Evolutionary conservation across 805 yeast genomes (phyloP).

Genomic region (Danielozyma ontarioensis): DNA sequence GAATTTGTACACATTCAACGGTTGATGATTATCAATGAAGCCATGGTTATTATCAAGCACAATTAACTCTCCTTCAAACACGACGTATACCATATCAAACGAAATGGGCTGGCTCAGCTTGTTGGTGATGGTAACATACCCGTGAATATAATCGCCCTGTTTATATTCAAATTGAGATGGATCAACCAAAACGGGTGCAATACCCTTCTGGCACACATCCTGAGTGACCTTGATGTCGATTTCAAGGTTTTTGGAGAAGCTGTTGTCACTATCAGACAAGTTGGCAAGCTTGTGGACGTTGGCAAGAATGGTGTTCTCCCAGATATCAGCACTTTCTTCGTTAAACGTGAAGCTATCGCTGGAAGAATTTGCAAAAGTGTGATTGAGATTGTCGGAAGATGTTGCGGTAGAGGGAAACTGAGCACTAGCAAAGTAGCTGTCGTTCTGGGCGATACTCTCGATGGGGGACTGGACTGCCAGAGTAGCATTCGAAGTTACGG

Average conservation of each 20-base stretch:
- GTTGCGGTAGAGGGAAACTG: neutral
- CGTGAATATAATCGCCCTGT: constrained; percentile 40
- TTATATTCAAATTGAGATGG: constrained; percentile 27
- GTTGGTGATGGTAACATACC: constrained; percentile 36
- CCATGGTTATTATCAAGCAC: constrained; percentile 18
- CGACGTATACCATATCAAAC: constrained; percentile 42
- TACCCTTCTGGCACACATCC: constrained; percentile 36
- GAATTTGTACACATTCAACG: constrained; percentile 29
- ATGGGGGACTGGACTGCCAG: constrained; percentile 2
- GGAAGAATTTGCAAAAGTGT: constrained; percentile 1
- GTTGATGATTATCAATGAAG: constrained; percentile 16
- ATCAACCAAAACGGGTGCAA: constrained; percentile 28
- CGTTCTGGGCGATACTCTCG: neutral
- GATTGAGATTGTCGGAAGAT: neutral
- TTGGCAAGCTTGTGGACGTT: constrained; percentile 36
- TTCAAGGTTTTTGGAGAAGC: constrained; percentile 20
- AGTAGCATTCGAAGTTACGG: constrained; percentile 9
- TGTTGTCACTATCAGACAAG: constrained; percentile 16
- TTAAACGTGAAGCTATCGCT: constrained; percentile 1
- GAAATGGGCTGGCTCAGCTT: constrained; percentile 25
- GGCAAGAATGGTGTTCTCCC: constrained; percentile 40
- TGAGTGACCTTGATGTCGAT: constrained; percentile 33
- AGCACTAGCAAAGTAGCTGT: neutral
- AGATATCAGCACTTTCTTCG: constrained; percentile 13
- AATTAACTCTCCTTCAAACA: constrained; percentile 33